Percentiles rank a stretch among this genome's conserved stretches.
These are phyloP conservation scores for Sclerotinia spermophila DNA, from an alignment of 2,329 filamentous ascomycete species.

Conservation along the genomic window DNA sequence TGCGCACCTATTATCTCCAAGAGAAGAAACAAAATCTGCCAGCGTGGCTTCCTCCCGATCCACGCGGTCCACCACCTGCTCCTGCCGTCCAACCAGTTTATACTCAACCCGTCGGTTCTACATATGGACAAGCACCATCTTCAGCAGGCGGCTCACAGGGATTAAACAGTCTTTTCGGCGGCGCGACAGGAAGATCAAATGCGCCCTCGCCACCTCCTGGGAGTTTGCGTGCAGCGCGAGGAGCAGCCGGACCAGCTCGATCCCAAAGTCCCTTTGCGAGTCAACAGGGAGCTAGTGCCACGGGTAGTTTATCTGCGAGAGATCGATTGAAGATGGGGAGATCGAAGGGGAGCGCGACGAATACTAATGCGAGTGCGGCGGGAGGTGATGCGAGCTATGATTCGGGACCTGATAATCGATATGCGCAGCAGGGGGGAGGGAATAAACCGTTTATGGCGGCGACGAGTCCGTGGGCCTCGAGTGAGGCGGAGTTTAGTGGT, in stretches of 20 bases:
- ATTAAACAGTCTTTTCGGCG: constrained; percentile 43
- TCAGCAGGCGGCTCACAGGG: constrained; percentile 34
- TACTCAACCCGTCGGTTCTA: constrained; percentile 48
- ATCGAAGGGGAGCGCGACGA: constrained; percentile 43
- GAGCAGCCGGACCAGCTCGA: not conserved
- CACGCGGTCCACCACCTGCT: constrained; percentile 57
- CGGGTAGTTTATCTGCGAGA: constrained; percentile 51
- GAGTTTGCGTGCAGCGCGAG: not conserved
- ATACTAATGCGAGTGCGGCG: constrained; percentile 14
- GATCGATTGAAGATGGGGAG: constrained; percentile 75
- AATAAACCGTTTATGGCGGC: constrained; percentile 45
- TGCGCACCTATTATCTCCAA: constrained; percentile 83
- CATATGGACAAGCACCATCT: constrained; percentile 47
- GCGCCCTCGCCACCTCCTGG: constrained; percentile 19
- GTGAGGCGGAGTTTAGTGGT: constrained; percentile 41
- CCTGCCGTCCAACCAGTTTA: constrained; percentile 48
- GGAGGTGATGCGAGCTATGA: constrained; percentile 22
- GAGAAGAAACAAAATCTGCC: constrained; percentile 79
- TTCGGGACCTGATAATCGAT: constrained; percentile 23
- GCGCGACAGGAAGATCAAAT: constrained; percentile 34
- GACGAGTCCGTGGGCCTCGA: constrained; percentile 47
- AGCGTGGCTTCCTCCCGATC: constrained; percentile 83
- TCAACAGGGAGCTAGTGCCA: not conserved
- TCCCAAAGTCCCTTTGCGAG: not conserved
- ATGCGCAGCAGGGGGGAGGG: constrained; percentile 32